Percentiles rank a stretch among this genome's conserved stretches.
Conservation (phyloP, 441 rosid species). For the Populus hybrid region DNA sequence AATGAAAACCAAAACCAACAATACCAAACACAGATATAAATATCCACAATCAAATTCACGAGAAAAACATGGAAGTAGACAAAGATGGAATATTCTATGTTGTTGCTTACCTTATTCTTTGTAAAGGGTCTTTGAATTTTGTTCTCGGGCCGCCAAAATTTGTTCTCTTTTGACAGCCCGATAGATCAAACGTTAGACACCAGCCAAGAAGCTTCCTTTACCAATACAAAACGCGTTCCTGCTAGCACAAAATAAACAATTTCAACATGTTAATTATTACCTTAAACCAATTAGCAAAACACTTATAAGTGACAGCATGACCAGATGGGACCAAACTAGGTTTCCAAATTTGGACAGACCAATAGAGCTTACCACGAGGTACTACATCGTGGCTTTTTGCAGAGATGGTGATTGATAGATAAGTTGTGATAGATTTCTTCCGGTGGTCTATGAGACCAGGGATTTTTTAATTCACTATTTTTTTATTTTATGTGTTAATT, state of each 20-base stretch:
- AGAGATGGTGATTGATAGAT: not conserved
- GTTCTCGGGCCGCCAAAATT: conserved; percentile 34
- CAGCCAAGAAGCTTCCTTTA: conserved; percentile 19
- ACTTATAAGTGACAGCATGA: not conserved
- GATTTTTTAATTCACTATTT: too few relatives aligned
- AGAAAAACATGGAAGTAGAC: not conserved
- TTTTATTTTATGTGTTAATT: too few relatives aligned
- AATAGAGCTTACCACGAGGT: not conserved
- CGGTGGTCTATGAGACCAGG: not conserved
- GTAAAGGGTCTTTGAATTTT: conserved; percentile 1
- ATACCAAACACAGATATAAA: not conserved
- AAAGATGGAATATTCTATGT: not conserved
- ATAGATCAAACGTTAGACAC: not conserved
- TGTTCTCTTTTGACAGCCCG: conserved; percentile 34
- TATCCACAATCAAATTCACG: not conserved
- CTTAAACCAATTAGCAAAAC: not conserved
- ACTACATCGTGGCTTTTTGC: not conserved
- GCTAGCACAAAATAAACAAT: not conserved
- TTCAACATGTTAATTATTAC: not conserved
- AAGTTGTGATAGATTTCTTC: not conserved
- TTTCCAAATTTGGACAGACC: not conserved
- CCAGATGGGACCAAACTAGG: not conserved
- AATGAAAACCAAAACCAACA: not conserved
- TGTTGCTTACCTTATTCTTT: not conserved
- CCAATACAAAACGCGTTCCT: conserved; percentile 6